phyloP scores from a whole-genome alignment of 371 early-diverging fungal genomes.

The Rhizopus arrhizus region DNA sequence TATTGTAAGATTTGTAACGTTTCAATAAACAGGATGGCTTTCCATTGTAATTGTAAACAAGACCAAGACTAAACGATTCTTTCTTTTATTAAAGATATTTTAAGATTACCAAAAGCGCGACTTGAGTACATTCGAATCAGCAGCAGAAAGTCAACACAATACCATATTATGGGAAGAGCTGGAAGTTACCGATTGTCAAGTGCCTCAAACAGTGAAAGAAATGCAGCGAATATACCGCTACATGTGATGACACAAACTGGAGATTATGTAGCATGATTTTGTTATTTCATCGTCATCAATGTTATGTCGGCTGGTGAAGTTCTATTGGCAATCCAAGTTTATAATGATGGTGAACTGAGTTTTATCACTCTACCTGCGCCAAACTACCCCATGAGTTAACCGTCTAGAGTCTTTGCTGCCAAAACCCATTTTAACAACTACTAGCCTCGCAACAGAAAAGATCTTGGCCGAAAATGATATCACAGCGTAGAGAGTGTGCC shows the following conservation, averaged over 20 bases:
- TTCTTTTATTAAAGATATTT: too few species aligned
- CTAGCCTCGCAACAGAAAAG: conserved; percentile 4
- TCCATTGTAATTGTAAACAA: too few species aligned
- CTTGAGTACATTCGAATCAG: too few species aligned
- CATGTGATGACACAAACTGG: conserved; percentile 28
- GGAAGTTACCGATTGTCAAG: conserved; percentile 6
- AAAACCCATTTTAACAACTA: conserved; percentile 4
- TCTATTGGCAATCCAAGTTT: conserved; percentile 38
- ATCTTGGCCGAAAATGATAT: conserved; percentile 2
- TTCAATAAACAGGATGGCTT: too few species aligned
- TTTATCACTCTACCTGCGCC: conserved; percentile 22
- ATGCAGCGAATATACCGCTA: conserved; percentile 27
- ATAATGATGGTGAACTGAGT: conserved; percentile 37
- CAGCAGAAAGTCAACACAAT: too few species aligned
- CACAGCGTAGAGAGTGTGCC: conserved; percentile 3
- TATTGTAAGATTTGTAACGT: too few species aligned
- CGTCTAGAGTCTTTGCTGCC: background rate
- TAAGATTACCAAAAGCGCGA: too few species aligned
- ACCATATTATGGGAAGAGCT: conserved; percentile 3
- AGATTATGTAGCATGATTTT: conserved; percentile 37
- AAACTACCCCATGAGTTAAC: conserved; percentile 17
- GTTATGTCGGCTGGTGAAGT: conserved; percentile 29
- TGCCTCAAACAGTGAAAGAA: conserved; percentile 15
- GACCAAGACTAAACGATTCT: too few species aligned
- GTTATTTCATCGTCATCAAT: conserved; percentile 41